Evolutionary conservation across 371 early-diverging fungal genomes (phyloP).

Genomic region (Mortierella sp.): DNA sequence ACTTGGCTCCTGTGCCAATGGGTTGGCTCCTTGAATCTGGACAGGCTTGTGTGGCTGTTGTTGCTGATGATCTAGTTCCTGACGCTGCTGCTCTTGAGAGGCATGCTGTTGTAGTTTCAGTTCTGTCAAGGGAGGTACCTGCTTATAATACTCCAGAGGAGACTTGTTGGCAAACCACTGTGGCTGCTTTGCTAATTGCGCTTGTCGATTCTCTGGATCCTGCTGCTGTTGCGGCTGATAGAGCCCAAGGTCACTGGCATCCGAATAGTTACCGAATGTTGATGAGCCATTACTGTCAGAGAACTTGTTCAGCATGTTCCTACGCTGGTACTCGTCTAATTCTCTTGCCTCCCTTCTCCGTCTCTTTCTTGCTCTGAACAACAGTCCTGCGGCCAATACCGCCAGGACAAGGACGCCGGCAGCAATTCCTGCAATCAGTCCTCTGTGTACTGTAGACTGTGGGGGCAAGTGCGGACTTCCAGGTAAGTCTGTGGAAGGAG

Average conservation of each 20-base stretch:
- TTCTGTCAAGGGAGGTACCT: constrained; percentile 23
- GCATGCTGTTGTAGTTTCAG: constrained; percentile 7
- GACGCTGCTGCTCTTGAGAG: not conserved
- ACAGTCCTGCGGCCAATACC: constrained; percentile 16
- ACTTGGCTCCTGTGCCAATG: constrained; percentile 16
- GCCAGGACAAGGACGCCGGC: constrained; percentile 19
- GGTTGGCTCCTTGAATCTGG: too few relatives aligned
- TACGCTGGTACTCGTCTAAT: constrained; percentile 23
- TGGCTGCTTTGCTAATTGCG: constrained; percentile 11
- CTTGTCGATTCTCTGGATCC: not conserved
- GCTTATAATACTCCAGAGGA: constrained; percentile 38
- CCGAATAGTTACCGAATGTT: constrained; percentile 5
- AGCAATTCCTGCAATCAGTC: constrained; percentile 26
- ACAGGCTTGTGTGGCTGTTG: constrained; percentile 9
- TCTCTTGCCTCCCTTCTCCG: constrained; percentile 22
- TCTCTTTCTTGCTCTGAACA: constrained; percentile 20
- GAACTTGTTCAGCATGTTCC: constrained; percentile 25
- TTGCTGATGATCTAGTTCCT: constrained; percentile 6
- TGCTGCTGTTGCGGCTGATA: constrained; percentile 5
- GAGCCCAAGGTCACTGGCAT: constrained; percentile 10
- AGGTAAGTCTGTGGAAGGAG: too few relatives aligned
- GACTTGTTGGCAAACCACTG: constrained; percentile 35
- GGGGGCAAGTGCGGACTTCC: not conserved
- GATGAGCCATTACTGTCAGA: constrained; percentile 14
- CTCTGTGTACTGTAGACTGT: constrained; percentile 1